Evolutionary conservation across 129 eudicot genomes (phyloP).

Genomic region (Flaveria sonorensis): DNA sequence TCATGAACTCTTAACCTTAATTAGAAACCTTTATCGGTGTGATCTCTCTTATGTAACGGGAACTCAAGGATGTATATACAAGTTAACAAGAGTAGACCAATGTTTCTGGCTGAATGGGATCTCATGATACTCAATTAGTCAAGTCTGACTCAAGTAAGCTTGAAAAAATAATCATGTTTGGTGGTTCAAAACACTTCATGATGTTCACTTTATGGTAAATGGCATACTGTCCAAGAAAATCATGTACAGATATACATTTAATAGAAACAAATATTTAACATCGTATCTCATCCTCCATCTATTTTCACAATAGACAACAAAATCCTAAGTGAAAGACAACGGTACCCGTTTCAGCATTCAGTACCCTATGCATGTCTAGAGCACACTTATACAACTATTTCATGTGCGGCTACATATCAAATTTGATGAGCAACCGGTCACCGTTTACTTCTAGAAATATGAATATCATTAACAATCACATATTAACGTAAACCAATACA

Average conservation of each 20-base stretch:
- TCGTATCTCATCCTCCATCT: background rate
- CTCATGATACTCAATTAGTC: background rate
- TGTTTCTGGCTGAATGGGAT: background rate
- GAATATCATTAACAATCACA: background rate
- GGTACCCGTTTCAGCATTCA: background rate
- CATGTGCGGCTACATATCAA: background rate
- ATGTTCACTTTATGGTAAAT: background rate
- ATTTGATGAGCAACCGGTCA: background rate
- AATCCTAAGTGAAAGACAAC: background rate
- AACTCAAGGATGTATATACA: background rate
- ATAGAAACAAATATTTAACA: background rate
- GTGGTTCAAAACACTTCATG: slow-evolving; percentile 4
- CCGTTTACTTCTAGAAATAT: background rate
- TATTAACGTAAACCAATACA: background rate
- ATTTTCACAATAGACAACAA: background rate
- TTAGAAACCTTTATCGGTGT: background rate
- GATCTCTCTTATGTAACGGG: background rate
- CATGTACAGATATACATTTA: background rate
- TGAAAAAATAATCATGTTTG: background rate
- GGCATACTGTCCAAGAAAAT: too few species aligned
- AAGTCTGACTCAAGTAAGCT: background rate
- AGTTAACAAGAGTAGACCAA: background rate
- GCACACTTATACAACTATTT: slow-evolving; percentile 10
- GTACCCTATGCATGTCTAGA: slow-evolving; percentile 1
- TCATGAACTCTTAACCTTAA: background rate